phyloP scores from a whole-genome alignment of 164 flowering plant species.

The Protea cynaroides region DNA sequence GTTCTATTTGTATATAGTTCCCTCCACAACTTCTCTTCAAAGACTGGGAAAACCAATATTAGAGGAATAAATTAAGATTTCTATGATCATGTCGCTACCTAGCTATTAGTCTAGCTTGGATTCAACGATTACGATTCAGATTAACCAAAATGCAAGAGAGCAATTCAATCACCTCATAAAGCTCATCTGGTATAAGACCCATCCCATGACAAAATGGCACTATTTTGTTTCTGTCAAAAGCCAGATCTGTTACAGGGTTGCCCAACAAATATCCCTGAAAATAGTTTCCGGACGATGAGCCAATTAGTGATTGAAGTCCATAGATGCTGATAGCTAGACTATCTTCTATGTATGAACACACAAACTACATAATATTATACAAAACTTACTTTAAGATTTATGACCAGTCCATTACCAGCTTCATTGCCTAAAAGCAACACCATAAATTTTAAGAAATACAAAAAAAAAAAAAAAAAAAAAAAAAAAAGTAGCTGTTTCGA shows the following conservation, averaged over 20 bases:
- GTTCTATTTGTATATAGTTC: constrained; percentile 18
- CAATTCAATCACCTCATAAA: constrained; percentile 25
- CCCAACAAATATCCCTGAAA: constrained; percentile 48
- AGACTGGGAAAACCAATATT: constrained; percentile 22
- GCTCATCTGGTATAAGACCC: constrained; percentile 41
- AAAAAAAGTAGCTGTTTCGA: no score
- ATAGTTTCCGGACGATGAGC: background rate
- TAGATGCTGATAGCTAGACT: no score
- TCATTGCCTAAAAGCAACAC: constrained; percentile 19
- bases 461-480: background rate
- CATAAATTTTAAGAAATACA: background rate
- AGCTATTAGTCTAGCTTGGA: no score
- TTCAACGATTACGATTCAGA: background rate
- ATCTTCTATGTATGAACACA: background rate
- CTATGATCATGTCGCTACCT: no score
- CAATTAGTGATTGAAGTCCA: background rate
- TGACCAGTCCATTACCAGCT: constrained; percentile 18
- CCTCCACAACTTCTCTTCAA: constrained; percentile 29
- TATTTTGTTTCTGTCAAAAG: background rate
- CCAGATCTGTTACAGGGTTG: constrained; percentile 22
- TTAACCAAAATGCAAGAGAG: background rate
- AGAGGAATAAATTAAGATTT: no score
- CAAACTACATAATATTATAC: background rate
- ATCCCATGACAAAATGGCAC: constrained; percentile 33
- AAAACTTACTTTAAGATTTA: constrained; percentile 31